Conservation (phyloP, 352 stramenopile species). For the Halophytophthora polymorphica region DNA sequence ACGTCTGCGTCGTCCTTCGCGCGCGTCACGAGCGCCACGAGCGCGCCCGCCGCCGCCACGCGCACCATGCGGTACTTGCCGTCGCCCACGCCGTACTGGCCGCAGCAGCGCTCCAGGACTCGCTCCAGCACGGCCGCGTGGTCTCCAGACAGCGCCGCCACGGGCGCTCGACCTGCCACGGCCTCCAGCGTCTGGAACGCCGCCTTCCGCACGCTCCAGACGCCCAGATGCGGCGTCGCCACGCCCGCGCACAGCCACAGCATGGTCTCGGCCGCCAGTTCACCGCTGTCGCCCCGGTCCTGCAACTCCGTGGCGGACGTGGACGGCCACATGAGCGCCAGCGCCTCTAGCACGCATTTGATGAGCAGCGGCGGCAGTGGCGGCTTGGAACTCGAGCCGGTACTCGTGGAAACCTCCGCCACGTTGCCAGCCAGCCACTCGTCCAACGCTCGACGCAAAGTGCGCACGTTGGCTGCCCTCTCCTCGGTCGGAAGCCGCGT, state of each 20-base stretch:
- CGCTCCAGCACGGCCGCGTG: constrained; percentile 26
- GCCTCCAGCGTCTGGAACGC: constrained; percentile 41
- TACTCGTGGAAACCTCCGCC: constrained; percentile 4
- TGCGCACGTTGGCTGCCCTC: constrained; percentile 27
- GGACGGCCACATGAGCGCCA: constrained; percentile 47
- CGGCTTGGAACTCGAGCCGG: constrained; percentile 1
- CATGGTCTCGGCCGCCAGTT: constrained; percentile 26
- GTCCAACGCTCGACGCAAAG: constrained; percentile 32
- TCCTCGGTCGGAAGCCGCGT: constrained; percentile 24
- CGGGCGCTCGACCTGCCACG: constrained; percentile 32
- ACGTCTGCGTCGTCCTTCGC: constrained; percentile 26
- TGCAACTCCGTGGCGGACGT: background rate
- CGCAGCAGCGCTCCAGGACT: constrained; percentile 45
- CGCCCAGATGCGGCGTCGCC: constrained; percentile 33
- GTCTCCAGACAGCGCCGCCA: constrained; percentile 5
- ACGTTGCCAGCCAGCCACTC: constrained; percentile 28
- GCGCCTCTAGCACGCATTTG: constrained; percentile 71
- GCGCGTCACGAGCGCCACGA: constrained; percentile 43
- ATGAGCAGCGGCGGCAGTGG: constrained; percentile 57
- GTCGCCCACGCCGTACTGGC: constrained; percentile 54
- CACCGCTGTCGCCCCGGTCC: background rate
- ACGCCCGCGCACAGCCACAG: constrained; percentile 52
- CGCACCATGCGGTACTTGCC: constrained; percentile 73
- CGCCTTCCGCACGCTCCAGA: constrained; percentile 67
- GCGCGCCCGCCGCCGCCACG: constrained; percentile 45